These are phyloP conservation scores for Sporothrix brunneoviolacea DNA, from an alignment of 2,329 filamentous ascomycete genomes.

Conservation along the genomic window DNA sequence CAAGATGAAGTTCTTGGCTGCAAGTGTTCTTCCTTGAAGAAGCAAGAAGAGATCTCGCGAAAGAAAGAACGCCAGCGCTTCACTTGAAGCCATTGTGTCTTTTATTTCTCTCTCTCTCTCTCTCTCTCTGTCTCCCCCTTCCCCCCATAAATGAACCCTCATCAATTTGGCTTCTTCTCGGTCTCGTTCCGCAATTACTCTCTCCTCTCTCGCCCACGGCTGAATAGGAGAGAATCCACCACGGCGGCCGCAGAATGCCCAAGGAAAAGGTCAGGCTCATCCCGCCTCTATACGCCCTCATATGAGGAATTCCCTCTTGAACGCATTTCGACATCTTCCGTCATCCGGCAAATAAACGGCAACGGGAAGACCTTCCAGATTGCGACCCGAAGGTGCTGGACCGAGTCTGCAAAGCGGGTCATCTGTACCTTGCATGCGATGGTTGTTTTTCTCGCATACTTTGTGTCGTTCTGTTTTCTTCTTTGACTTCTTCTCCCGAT, in stretches of 20 bases:
- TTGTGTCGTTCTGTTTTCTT: neutral
- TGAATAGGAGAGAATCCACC: conserved; percentile 3
- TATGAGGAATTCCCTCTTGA: too few relatives aligned
- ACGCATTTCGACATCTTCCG: conserved; percentile 3
- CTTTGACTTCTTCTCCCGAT: neutral
- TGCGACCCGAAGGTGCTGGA: neutral
- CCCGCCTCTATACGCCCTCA: conserved; percentile 3
- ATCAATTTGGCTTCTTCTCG: conserved; percentile 1
- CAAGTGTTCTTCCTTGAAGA: too few relatives aligned
- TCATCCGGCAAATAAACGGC: conserved; percentile 7
- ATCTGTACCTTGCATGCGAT: too few relatives aligned
- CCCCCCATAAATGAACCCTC: neutral
- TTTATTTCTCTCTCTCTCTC: neutral
- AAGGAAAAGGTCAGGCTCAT: neutral
- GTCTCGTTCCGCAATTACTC: neutral
- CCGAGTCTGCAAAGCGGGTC: neutral
- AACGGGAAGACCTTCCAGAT: conserved; percentile 6
- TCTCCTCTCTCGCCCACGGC: neutral
- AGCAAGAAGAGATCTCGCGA: too few relatives aligned
- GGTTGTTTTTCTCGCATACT: neutral
- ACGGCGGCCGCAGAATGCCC: neutral
- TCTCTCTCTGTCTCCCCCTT: neutral
- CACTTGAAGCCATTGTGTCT: neutral
- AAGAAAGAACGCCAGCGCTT: too few relatives aligned
- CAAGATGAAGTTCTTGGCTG: too few relatives aligned